Evolutionary conservation across 768 basidiomycete species (phyloP).

Genomic region (Exsudoporus frostii): DNA sequence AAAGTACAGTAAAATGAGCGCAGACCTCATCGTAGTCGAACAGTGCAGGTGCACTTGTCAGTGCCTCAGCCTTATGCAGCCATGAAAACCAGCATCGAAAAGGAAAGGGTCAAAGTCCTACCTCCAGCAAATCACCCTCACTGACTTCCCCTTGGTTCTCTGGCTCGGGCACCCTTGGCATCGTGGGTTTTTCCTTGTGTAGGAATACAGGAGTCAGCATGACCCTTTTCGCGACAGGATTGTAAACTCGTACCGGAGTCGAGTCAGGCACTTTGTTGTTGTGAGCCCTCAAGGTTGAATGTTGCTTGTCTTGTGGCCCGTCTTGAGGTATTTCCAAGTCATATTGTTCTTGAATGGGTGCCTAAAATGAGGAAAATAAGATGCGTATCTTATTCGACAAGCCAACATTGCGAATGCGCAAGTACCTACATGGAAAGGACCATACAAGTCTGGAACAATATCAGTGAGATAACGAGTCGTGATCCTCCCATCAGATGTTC

Average conservation of each 20-base stretch:
- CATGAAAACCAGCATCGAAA: neutral
- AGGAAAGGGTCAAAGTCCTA: neutral
- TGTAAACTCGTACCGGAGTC: neutral
- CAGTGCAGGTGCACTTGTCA: neutral
- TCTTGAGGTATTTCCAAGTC: neutral
- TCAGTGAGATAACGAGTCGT: neutral
- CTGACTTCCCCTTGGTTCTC: neutral
- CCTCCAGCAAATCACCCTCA: neutral
- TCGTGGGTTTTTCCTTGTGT: neutral
- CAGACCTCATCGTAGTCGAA: neutral
- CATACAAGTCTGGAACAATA: conserved; percentile 1
- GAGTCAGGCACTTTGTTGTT: too few species aligned
- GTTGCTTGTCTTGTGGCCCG: neutral
- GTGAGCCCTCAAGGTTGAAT: neutral
- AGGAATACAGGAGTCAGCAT: neutral
- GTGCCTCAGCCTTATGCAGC: neutral
- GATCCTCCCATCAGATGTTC: neutral
- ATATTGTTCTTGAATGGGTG: too few species aligned
- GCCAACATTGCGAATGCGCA: too few species aligned
- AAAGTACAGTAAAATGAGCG: neutral
- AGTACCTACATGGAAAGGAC: neutral
- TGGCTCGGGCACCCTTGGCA: neutral
- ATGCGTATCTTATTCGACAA: neutral
- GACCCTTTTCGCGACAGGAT: neutral
- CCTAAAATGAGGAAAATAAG: neutral